These are phyloP conservation scores for Trichoderma brevicompactum DNA, from an alignment of 2,329 filamentous ascomycete species.

Conservation along the genomic window DNA sequence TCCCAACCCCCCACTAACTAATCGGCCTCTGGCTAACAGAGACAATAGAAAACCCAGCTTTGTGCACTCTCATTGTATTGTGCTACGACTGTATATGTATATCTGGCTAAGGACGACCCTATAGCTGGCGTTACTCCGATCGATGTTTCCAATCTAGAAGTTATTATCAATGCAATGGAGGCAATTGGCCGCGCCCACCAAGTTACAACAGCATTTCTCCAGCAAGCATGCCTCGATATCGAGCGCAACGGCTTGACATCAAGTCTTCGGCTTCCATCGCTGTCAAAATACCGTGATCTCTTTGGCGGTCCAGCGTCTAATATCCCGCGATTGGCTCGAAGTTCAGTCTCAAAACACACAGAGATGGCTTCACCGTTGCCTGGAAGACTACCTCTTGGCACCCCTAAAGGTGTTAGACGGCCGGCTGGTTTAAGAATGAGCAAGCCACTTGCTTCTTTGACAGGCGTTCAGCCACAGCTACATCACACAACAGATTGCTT, in stretches of 20 bases:
- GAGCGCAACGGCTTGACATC: conserved; percentile 54
- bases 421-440: conserved; percentile 25
- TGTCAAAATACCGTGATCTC: conserved; percentile 42
- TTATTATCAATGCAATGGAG: conserved; percentile 78
- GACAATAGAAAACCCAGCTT: conserved; percentile 42
- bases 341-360: conserved; percentile 48
- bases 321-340: conserved; percentile 56
- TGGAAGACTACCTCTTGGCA: conserved; percentile 48
- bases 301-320: conserved; percentile 42
- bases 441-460: conserved; percentile 19
- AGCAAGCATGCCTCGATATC: conserved; percentile 82
- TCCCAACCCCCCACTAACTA: too few species aligned
- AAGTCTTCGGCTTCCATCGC: conserved; percentile 43
- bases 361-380: conserved; percentile 49
- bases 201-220: conserved; percentile 82
- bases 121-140: conserved; percentile 59
- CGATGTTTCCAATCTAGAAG: conserved; percentile 63
- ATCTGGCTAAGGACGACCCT: conserved; percentile 71
- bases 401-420: conserved; percentile 31
- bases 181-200: conserved; percentile 73
- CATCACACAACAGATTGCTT: conserved; percentile 37
- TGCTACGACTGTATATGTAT: conserved; percentile 80
- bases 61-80: conserved; percentile 81
- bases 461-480: conserved; percentile 10
- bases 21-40: background rate